Evolutionary conservation across 108 stramenopile species (phyloP), one percentile per base, ranked within the genome.

Genomic region (Mayamaea pseudoterrestris): DNA sequence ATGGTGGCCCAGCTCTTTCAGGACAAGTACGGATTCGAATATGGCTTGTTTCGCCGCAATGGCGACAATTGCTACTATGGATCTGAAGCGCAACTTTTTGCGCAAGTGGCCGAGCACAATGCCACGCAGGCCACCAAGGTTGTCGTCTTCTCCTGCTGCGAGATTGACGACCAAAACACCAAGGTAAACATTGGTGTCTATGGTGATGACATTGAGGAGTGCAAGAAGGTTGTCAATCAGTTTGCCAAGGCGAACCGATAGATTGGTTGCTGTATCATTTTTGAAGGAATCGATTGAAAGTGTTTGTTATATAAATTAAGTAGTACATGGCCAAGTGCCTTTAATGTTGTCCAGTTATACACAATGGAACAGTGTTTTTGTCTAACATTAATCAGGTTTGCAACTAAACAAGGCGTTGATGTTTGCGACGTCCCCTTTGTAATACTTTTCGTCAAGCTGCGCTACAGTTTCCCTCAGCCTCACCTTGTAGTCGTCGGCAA

Each of bases 111-210:
- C 1, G 52, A 31, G 21, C 52, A 63, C 54, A 63, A 63, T 31
- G 14, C 24, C 9, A 47, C 28, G 20, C 22, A 55, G 29, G 43
- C 39, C 35, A 55, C 54, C 8, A 21, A 49, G 30, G 35, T 63
- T 55, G 55, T 63, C 18, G 52, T 63, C 42, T 47, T 49, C 47
- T 56, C 54, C 29, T 20, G 49, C 39, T 46, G 24, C 34, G 35
- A 55, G 32, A 7, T 29, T 13, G 47, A 41, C 8, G 13, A 41
- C 32, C 20, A 47, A 1, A 20, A 26, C 22, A 27, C 30, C 24
- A 46, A 47, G 11, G 43, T 63, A 21, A 63, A 63, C 42, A 55
- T 63, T 41, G 61, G 61, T 12, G 61, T 56, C 20, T 63, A 56
- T 30, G 61, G 61, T 3, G 43, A 41, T 27, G 45, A 48, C 23